A percentile compares a stretch with the other conserved stretches of the same genome.
Evolutionary conservation across 257 asterid genomes (phyloP).

Genomic region (Dorcoceras hygrometricum): DNA sequence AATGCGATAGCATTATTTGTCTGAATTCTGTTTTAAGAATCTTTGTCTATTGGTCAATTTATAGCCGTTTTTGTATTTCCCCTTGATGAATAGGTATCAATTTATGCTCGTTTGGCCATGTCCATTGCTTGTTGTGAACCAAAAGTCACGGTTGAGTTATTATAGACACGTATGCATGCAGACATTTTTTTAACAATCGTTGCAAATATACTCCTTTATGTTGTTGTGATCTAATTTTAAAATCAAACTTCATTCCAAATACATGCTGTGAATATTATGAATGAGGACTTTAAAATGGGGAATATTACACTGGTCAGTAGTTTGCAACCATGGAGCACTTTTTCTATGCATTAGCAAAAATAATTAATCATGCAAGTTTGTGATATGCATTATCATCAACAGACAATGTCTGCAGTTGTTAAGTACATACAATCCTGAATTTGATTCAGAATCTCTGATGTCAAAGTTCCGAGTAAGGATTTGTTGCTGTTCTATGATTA

Average conservation of each 20-base stretch:
- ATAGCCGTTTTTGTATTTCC: neutral
- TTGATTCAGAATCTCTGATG: conserved; percentile 2
- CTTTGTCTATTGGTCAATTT: neutral
- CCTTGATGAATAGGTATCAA: neutral
- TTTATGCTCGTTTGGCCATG: conserved; percentile 1
- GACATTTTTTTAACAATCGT: conserved; percentile 8
- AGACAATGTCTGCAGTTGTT: conserved; percentile 1
- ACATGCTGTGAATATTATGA: conserved; percentile 8
- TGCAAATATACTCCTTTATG: conserved; percentile 15
- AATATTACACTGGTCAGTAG: neutral
- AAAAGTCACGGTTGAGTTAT: conserved; percentile 6
- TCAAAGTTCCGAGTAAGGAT: conserved; percentile 14
- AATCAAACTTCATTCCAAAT: conserved; percentile 18
- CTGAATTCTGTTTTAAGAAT: neutral
- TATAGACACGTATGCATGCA: conserved; percentile 10
- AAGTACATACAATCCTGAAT: neutral
- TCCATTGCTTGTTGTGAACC: conserved; percentile 1
- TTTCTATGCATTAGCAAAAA: neutral
- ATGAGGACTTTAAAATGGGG: conserved; percentile 7
- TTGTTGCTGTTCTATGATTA: neutral
- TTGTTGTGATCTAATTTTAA: conserved; percentile 8
- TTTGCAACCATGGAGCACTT: neutral
- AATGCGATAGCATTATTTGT: neutral
- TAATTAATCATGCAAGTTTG: neutral
- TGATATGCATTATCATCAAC: neutral